A percentile compares a stretch with the other conserved stretches of the same genome.
phyloP scores from a whole-genome alignment of 2,329 filamentous ascomycete genomes.

The Alternaria brassicicola region DNA sequence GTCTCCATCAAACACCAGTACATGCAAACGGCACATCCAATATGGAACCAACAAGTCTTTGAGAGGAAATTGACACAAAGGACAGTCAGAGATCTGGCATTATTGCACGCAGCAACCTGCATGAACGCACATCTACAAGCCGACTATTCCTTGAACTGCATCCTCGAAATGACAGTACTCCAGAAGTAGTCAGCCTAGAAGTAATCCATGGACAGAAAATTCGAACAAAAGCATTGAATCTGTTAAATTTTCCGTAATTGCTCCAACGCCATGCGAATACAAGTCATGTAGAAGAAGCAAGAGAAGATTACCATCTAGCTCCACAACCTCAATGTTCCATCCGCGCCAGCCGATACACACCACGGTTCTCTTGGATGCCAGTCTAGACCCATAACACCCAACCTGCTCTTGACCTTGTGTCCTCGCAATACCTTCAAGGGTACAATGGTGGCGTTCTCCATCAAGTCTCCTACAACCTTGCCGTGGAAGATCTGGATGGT shows the following conservation, averaged over 20 bases:
- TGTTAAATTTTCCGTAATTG: not conserved
- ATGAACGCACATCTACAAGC: too few species aligned
- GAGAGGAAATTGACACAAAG: not conserved
- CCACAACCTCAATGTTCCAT: slow-evolving; percentile 92
- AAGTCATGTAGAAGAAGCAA: not conserved
- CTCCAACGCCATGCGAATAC: slow-evolving; percentile 6
- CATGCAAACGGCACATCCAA: not conserved
- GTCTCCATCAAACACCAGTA: not conserved
- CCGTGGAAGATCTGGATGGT: slow-evolving; percentile 96
- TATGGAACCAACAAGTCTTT: not conserved
- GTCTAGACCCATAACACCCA: slow-evolving; percentile 91
- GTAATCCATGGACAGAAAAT: not conserved
- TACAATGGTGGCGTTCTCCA: slow-evolving; percentile 96
- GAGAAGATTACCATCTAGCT: not conserved
- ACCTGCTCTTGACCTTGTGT: slow-evolving; percentile 81
- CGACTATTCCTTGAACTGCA: too few species aligned
- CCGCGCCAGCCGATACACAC: slow-evolving; percentile 91
- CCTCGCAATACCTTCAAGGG: slow-evolving; percentile 92
- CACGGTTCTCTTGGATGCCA: slow-evolving; percentile 96
- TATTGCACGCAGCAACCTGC: not conserved
- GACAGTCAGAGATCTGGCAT: not conserved
- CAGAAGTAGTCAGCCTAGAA: not conserved
- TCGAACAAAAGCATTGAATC: not conserved
- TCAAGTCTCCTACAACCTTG: slow-evolving; percentile 89
- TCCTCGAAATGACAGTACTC: too few species aligned